Base-by-base conservation (phyloP, 2,329 filamentous ascomycete genomes). In the Metarhizium guizhouense region DNA sequence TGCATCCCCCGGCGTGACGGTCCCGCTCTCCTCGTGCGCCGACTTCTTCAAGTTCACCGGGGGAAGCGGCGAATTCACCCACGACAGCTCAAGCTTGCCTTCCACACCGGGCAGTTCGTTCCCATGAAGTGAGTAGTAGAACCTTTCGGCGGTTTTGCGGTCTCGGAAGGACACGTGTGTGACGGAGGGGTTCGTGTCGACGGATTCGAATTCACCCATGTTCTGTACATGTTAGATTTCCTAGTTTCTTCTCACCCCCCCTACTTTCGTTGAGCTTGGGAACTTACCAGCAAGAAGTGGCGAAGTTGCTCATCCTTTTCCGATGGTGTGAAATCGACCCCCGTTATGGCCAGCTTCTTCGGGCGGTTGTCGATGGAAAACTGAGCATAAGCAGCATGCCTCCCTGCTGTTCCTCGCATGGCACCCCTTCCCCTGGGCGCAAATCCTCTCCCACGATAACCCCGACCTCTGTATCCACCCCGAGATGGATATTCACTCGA, bases 361-460 rank as follows among this genome's bases (percentile, higher is more conserved):
- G 89, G 85, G 48, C 89, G 78, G 67, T 92, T 91, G 64, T 94
- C 89, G 25, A 94, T 76, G 18, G 86, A 85, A 61, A 85, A 87
- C 36, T 79, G 77, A 4, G 78, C 81, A 61, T 84, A 84, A 1
- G 78, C 79, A 3, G 78, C 77, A 50, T 79, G 77, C 58, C 77
- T 74, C 36, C 78, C 77, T 48, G 74, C 73, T 57, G 63, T 74
- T 51, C 76, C 68, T 54, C 72, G 65, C 51, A 70, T 70, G 20
- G 72, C 67, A 8, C 74, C 74, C 47, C 75, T 69, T 20, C 73
- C 69, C 20, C 70, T 59, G 7, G 70, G 69, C 32, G 68, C 66
- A 47, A 64, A 66, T 2, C 63, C 67, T 53, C 68, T 62, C 52
- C 70, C 70, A 7, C 69, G 62, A 30, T 66, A 67, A 10, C 66